phyloP scores from a whole-genome alignment of 441 rosid species.

The Dalechampia spathulata region DNA sequence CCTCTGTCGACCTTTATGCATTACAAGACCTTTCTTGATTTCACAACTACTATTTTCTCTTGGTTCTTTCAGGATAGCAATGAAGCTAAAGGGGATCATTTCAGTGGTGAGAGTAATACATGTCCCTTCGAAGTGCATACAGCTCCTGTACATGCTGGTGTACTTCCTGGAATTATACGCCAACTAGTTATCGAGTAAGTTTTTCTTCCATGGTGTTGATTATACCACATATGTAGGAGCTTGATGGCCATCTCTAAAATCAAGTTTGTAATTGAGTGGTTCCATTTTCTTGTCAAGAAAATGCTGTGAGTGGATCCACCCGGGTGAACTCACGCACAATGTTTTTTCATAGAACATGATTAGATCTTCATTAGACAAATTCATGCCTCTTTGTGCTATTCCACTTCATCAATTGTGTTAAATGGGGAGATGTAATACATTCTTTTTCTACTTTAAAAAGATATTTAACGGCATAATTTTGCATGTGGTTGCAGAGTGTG shows the following conservation, averaged over 20 bases:
- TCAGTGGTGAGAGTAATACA: conserved; percentile 14
- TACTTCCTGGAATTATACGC: conserved; percentile 81
- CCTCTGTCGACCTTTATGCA: not conserved
- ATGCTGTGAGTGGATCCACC: too few species aligned
- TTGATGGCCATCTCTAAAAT: not conserved
- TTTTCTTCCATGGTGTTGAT: not conserved
- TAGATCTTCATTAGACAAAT: too few species aligned
- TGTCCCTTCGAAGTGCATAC: conserved; percentile 63
- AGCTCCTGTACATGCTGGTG: conserved; percentile 69
- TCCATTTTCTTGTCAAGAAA: conserved; percentile 1
- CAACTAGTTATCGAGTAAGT: conserved; percentile 74
- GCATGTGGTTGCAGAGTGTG: conserved; percentile 39
- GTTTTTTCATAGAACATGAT: too few species aligned
- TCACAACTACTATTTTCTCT: not conserved
- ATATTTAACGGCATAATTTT: not conserved
- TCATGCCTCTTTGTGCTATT: too few species aligned
- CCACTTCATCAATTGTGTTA: not conserved
- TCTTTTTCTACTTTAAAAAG: not conserved
- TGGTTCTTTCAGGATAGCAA: conserved; percentile 31
- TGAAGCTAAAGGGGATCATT: conserved; percentile 23
- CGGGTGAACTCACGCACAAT: too few species aligned
- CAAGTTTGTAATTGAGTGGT: not conserved
- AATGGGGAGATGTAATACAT: not conserved
- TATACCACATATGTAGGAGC: too few species aligned
- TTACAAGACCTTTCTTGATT: not conserved